Conservation (phyloP, 768 basidiomycete species). For the Boletus sp. region DNA sequence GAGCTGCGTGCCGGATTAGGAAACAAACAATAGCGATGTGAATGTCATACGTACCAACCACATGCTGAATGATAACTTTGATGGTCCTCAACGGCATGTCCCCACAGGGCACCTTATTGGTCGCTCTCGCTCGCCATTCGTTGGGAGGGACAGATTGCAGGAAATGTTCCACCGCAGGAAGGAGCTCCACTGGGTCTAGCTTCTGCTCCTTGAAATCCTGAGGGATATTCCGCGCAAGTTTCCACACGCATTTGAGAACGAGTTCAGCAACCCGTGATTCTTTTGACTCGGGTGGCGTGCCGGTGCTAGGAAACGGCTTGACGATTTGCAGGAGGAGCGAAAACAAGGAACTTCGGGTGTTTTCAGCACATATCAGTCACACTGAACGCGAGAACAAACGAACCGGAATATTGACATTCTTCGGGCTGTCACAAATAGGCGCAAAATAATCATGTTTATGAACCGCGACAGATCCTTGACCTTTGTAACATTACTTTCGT, state of each 20-base stretch:
- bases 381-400: conserved; percentile 22
- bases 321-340: conserved; percentile 76
- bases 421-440: conserved; percentile 86
- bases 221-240: conserved; percentile 90
- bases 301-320: conserved; percentile 77
- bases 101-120: conserved; percentile 88
- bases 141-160: conserved; percentile 90
- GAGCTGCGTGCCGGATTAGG: conserved; percentile 44
- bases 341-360: conserved; percentile 52
- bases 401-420: conserved; percentile 91
- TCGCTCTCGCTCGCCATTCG: conserved; percentile 91
- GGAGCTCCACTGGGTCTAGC: conserved; percentile 83
- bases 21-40: conserved; percentile 4
- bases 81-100: conserved; percentile 98
- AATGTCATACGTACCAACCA: conserved; percentile 70
- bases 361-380: conserved; percentile 3
- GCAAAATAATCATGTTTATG: conserved; percentile 97
- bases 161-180: conserved; percentile 92
- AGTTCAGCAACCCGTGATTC: conserved; percentile 90
- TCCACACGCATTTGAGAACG: conserved; percentile 96
- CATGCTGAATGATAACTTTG: conserved; percentile 97
- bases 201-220: conserved; percentile 79
- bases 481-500: conserved; percentile 77
- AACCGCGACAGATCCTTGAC: conserved; percentile 93
- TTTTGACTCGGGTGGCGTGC: conserved; percentile 68